A percentile compares a stretch with the other conserved stretches of the same genome.
phyloP scores from a whole-genome alignment of 1,284 basidiomycete species.

The Sanguinoderma infundibulare region DNA sequence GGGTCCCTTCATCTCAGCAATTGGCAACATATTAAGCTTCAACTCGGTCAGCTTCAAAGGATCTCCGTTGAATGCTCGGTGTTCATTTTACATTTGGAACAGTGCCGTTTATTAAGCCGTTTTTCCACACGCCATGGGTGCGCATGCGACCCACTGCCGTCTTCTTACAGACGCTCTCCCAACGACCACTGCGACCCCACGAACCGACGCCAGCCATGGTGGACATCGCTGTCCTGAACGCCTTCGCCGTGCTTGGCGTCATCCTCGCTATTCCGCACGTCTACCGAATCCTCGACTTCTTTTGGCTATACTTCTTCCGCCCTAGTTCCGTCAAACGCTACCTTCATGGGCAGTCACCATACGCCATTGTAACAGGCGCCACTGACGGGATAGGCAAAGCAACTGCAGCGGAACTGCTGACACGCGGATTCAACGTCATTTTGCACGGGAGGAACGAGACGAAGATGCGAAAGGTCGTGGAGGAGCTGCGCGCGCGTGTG shows the following conservation, averaged over 20 bases:
- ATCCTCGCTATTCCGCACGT: slow-evolving; percentile 20
- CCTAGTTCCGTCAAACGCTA: slow-evolving; percentile 28
- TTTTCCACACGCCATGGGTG: no score
- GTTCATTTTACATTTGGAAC: no score
- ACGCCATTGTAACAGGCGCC: slow-evolving; percentile 36
- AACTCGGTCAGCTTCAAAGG: no score
- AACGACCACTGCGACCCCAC: no score
- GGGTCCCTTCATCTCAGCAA: no score
- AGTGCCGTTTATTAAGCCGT: no score
- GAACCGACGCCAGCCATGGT: neutral
- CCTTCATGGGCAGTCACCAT: slow-evolving; percentile 30
- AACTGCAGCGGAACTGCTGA: slow-evolving; percentile 32
- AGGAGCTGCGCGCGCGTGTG: slow-evolving; percentile 22
- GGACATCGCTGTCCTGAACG: slow-evolving; percentile 9
- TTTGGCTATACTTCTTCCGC: slow-evolving; percentile 34
- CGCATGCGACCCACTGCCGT: no score
- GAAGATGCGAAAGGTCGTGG: slow-evolving; percentile 32
- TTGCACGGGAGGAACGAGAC: slow-evolving; percentile 35
- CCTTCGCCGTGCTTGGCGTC: slow-evolving; percentile 20
- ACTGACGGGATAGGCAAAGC: slow-evolving; percentile 38
- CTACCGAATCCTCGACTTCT: slow-evolving; percentile 26
- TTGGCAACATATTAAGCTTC: no score
- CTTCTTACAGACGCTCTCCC: no score
- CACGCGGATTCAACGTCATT: slow-evolving; percentile 36
- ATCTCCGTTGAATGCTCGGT: no score